Evolutionary conservation across 2,329 filamentous ascomycete species (phyloP).

Genomic region (Fusarium temperatum): DNA sequence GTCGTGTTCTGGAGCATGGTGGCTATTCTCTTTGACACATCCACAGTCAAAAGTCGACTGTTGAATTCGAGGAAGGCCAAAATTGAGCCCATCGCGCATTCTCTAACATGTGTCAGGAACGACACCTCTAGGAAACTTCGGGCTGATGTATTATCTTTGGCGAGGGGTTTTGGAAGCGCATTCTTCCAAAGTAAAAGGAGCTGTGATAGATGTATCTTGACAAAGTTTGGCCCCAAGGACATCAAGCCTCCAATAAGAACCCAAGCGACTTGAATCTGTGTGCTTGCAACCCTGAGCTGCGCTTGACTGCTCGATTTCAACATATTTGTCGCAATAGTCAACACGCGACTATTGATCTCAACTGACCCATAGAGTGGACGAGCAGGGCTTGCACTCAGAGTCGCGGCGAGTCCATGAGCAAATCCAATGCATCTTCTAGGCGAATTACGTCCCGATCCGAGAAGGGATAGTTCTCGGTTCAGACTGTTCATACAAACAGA

Average conservation of each 20-base stretch:
- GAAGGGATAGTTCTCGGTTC: conserved; percentile 81
- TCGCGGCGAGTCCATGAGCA: conserved; percentile 88
- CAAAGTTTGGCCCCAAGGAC: conserved; percentile 96
- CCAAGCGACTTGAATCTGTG: conserved; percentile 98
- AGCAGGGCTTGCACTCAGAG: conserved; percentile 86
- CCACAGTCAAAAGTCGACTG: conserved; percentile 86
- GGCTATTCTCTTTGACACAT: conserved; percentile 92
- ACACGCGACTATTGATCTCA: conserved; percentile 90
- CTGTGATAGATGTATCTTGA: conserved; percentile 97
- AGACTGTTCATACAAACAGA: conserved; percentile 98
- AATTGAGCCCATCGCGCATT: conserved; percentile 92
- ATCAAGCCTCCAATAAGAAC: conserved; percentile 95
- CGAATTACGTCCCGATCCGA: conserved; percentile 79
- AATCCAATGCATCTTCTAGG: conserved; percentile 88
- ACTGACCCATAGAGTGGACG: conserved; percentile 94
- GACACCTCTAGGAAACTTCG: conserved; percentile 88
- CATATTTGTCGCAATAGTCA: conserved; percentile 89
- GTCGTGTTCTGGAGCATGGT: conserved; percentile 96
- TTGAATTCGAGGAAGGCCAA: conserved; percentile 95
- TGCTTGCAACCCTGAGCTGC: conserved; percentile 88
- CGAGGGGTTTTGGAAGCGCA: conserved; percentile 91
- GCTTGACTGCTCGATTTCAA: conserved; percentile 93
- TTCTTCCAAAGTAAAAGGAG: conserved; percentile 97
- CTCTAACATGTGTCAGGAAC: conserved; percentile 92
- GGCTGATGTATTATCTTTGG: conserved; percentile 87